These are phyloP conservation scores for Kazachstania psychrophila DNA, from an alignment of 805 yeast species.

Conservation along the genomic window DNA sequence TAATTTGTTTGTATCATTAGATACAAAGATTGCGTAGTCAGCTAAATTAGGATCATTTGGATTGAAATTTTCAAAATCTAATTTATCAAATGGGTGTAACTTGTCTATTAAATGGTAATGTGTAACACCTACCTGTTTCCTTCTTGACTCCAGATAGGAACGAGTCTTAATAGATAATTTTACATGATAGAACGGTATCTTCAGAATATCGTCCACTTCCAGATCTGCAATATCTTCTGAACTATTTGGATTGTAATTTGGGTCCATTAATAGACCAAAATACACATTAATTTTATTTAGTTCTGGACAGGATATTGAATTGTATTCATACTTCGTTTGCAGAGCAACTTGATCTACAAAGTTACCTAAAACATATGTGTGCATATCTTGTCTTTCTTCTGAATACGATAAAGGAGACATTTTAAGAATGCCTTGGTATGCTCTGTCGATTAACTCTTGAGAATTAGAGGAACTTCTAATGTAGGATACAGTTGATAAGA, in stretches of 20 bases:
- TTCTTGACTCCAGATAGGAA: conserved; percentile 19
- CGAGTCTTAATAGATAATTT: conserved; percentile 31
- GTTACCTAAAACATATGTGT: conserved; percentile 19
- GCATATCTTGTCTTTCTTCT: conserved; percentile 12
- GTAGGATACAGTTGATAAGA: conserved; percentile 38
- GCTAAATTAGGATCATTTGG: conserved; percentile 29
- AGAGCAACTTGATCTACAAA: conserved; percentile 26
- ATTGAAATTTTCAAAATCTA: conserved; percentile 17
- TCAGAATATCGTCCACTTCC: conserved; percentile 13
- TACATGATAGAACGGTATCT: conserved; percentile 27
- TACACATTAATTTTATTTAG: conserved; percentile 26
- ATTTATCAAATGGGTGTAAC: conserved; percentile 28
- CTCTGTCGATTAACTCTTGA: conserved; percentile 3
- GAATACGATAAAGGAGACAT: conserved; percentile 28
- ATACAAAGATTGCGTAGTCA: conserved; percentile 41
- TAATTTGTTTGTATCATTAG: conserved; percentile 37
- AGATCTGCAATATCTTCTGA: conserved; percentile 1
- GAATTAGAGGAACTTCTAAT: conserved; percentile 2
- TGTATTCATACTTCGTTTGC: conserved; percentile 24
- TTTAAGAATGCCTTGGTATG: conserved; percentile 22
- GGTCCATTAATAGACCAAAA: conserved; percentile 22
- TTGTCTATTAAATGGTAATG: conserved; percentile 27
- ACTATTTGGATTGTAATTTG: conserved; percentile 4
- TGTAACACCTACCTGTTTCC: conserved; percentile 25
- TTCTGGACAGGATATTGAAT: conserved; percentile 21